Conservation (phyloP, 257 asterid genomes). For the Solanum chiquidenum region DNA sequence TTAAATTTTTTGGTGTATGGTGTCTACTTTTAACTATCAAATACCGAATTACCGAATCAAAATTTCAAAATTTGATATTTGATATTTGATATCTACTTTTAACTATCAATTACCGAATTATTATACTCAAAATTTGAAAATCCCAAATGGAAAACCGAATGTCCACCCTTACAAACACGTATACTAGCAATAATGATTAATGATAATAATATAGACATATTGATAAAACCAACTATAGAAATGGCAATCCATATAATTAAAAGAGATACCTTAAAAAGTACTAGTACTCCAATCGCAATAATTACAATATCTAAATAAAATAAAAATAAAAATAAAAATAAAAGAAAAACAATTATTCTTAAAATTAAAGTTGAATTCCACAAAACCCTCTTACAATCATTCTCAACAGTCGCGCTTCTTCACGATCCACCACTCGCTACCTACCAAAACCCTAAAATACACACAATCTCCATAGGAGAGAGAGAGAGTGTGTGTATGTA, state of each 20-base stretch:
- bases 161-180: neutral
- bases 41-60: no score
- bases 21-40: no score
- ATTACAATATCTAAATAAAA: neutral
- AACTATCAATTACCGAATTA: no score
- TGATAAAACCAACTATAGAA: neutral
- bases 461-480: neutral
- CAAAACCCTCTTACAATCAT: neutral
- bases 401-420: slow-evolving; percentile 8
- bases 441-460: slow-evolving; percentile 9
- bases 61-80: no score
- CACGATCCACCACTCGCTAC: slow-evolving; percentile 24
- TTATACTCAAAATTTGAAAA: no score
- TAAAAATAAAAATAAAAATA: neutral
- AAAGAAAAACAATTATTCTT: neutral
- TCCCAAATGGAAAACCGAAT: neutral
- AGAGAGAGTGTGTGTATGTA: neutral
- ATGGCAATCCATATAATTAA: no score
- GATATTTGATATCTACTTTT: no score
- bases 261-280: neutral
- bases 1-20: no score
- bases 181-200: no score
- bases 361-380: neutral
- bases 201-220: neutral
- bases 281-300: neutral